Evolutionary conservation across 306 rosid genomes (phyloP).

Genomic region (Cucurbita moschata): DNA sequence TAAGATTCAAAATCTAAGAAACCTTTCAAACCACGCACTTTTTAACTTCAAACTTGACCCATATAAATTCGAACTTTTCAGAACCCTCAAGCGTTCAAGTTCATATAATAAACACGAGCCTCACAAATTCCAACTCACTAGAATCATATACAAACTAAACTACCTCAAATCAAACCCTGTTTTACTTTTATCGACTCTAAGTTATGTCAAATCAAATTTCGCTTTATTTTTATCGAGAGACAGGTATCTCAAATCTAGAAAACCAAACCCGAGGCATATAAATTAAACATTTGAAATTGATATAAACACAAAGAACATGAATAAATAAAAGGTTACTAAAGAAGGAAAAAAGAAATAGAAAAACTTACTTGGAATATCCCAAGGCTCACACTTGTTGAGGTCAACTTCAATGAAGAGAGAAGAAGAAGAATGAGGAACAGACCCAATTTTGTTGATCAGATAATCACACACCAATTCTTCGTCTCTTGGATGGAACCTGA

Average conservation of each 20-base stretch:
- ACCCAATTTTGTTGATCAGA: conserved; percentile 48
- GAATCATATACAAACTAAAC: not conserved
- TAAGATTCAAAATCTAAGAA: no score
- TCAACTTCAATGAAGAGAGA: conserved; percentile 76
- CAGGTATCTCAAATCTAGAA: no score
- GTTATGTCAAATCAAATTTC: no score
- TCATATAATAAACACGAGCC: no score
- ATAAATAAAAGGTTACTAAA: no score
- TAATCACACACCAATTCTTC: conserved; percentile 89
- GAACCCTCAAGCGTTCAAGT: no score
- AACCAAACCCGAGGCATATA: no score
- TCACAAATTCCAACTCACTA: not conserved
- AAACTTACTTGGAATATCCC: conserved; percentile 84
- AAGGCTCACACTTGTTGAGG: conserved; percentile 89
- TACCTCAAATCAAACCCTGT: not conserved
- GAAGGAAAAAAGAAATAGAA: not conserved
- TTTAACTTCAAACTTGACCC: no score
- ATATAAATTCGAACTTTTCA: no score
- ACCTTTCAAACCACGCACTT: not conserved
- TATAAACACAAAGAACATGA: no score
- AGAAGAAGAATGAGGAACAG: conserved; percentile 29
- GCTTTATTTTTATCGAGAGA: no score
- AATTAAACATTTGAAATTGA: no score
- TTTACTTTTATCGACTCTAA: not conserved
- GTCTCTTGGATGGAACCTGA: conserved; percentile 88